Conservation (phyloP, 2,329 filamentous ascomycete genomes). For the Bipolaris oryzae region DNA sequence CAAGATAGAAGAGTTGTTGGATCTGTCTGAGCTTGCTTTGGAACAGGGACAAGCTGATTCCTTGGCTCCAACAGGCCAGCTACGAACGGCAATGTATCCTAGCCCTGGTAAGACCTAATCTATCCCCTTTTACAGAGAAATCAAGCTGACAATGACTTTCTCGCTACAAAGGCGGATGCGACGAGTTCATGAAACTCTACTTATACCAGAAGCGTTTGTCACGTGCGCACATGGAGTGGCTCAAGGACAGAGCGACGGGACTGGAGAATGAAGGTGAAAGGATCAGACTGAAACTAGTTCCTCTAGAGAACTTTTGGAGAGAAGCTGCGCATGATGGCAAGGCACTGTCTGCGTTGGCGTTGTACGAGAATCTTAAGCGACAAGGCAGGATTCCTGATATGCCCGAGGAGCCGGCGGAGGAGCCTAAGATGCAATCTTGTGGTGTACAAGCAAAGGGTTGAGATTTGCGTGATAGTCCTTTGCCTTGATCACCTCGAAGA, state of each 20-base stretch:
- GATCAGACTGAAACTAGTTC: constrained; percentile 63
- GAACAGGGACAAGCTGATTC: constrained; percentile 6
- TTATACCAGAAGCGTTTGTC: constrained; percentile 61
- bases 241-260: constrained; percentile 62
- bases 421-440: constrained; percentile 6
- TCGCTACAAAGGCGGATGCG: constrained; percentile 61
- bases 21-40: constrained; percentile 60
- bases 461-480: too few species aligned
- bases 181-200: constrained; percentile 65
- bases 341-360: constrained; percentile 59
- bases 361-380: constrained; percentile 60
- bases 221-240: constrained; percentile 54
- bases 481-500: too few species aligned
- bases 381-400: constrained; percentile 51
- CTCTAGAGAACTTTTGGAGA: constrained; percentile 59
- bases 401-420: constrained; percentile 21
- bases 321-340: constrained; percentile 63
- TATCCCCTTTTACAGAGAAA: constrained; percentile 35
- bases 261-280: constrained; percentile 62
- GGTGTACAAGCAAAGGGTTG: too few species aligned
- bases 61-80: neutral
- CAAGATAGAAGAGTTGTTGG: constrained; percentile 56
- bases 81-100: neutral
- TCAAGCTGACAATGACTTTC: constrained; percentile 49
- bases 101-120: constrained; percentile 1